phyloP scores from a whole-genome alignment of 2,329 filamentous ascomycete genomes.

The Trichophyton benhamiae region DNA sequence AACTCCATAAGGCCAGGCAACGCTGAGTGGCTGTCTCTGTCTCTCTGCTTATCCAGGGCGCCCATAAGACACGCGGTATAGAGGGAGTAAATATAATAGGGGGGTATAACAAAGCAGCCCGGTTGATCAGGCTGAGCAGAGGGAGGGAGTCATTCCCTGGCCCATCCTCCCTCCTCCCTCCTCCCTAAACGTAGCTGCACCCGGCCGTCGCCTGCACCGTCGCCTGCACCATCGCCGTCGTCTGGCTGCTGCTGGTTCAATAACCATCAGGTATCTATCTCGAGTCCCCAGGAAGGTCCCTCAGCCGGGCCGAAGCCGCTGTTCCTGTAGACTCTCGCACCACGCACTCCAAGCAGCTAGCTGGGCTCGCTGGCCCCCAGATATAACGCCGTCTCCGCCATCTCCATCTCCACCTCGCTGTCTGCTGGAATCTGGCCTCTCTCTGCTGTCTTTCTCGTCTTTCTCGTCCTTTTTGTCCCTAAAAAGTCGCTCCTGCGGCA shows the following conservation, averaged over 20 bases:
- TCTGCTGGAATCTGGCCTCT: background rate
- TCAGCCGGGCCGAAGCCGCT: slow-evolving; percentile 4
- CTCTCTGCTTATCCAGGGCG: too few relatives aligned
- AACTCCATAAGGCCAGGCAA: background rate
- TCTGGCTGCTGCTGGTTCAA: background rate
- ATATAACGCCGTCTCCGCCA: background rate
- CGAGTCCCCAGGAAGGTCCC: background rate
- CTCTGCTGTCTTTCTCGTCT: background rate
- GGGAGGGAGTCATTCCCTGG: background rate
- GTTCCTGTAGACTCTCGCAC: background rate
- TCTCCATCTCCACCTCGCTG: background rate
- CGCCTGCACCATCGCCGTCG: too few relatives aligned
- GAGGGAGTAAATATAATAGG: background rate
- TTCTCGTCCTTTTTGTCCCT: background rate
- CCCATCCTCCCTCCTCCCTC: background rate
- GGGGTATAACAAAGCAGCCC: background rate
- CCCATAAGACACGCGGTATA: background rate
- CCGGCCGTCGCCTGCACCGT: too few relatives aligned
- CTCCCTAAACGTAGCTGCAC: background rate
- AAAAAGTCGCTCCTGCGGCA: background rate
- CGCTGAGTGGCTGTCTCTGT: background rate
- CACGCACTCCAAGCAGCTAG: background rate
- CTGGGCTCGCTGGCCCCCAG: background rate
- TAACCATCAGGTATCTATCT: background rate
- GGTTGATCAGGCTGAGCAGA: background rate